Conservation (phyloP, 805 yeast species). For the Cyberlindnera amylophila region DNA sequence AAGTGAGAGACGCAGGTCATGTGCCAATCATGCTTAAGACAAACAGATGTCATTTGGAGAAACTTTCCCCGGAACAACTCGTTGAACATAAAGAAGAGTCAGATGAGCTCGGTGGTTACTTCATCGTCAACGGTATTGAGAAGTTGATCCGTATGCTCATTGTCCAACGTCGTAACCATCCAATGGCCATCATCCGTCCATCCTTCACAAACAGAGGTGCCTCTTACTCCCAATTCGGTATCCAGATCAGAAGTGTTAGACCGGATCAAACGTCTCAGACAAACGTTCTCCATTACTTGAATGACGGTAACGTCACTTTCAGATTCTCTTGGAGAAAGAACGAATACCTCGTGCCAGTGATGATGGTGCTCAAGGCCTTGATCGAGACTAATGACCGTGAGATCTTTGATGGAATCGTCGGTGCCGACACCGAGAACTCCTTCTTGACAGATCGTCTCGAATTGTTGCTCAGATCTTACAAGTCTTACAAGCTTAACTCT, state of each 20-base stretch:
- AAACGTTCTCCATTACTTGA: conserved; percentile 91
- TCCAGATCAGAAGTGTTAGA: conserved; percentile 89
- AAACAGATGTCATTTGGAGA: conserved; percentile 87
- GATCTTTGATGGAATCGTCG: conserved; percentile 93
- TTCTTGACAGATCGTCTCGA: conserved; percentile 98
- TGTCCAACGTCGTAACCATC: conserved; percentile 96
- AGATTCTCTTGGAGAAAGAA: conserved; percentile 96
- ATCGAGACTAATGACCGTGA: conserved; percentile 90
- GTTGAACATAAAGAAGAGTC: conserved; percentile 81
- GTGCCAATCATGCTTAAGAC: conserved; percentile 89
- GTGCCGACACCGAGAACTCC: conserved; percentile 80
- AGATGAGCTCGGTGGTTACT: conserved; percentile 96
- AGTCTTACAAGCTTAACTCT: conserved; percentile 71
- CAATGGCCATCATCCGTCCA: conserved; percentile 96
- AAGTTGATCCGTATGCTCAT: conserved; percentile 94
- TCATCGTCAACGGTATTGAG: conserved; percentile 91
- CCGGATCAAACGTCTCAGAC: conserved; percentile 98
- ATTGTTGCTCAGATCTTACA: conserved; percentile 82
- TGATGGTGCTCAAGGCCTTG: conserved; percentile 88
- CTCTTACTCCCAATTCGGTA: conserved; percentile 82
- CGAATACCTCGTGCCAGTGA: conserved; percentile 89
- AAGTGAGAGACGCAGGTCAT: conserved; percentile 86
- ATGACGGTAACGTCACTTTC: conserved; percentile 94
- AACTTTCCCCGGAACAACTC: conserved; percentile 75
- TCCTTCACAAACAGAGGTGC: conserved; percentile 94